phyloP scores from a whole-genome alignment of 208 protist genomes.

The Crithidia acanthocephali region DNA sequence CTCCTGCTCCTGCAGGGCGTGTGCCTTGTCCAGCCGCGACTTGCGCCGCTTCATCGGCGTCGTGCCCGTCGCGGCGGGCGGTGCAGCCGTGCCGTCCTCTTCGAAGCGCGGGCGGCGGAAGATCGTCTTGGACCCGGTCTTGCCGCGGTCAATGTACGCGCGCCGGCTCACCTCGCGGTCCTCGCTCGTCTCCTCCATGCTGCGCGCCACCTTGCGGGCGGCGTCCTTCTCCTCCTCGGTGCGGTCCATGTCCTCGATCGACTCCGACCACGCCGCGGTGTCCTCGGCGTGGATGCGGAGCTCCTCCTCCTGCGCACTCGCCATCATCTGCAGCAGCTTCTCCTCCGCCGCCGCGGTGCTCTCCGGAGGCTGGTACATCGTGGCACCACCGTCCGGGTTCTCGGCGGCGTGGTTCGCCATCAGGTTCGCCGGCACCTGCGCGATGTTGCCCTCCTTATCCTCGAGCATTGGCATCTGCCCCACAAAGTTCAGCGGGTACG shows the following conservation, averaged over 20 bases:
- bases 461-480: slow-evolving; percentile 92
- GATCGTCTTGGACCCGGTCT: slow-evolving; percentile 78
- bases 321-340: slow-evolving; percentile 81
- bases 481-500: slow-evolving; percentile 91
- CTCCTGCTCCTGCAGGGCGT: slow-evolving; percentile 80
- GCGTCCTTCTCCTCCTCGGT: slow-evolving; percentile 66
- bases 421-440: slow-evolving; percentile 64
- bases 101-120: slow-evolving; percentile 66
- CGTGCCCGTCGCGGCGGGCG: slow-evolving; percentile 10
- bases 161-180: slow-evolving; percentile 83
- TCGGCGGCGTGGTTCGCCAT: slow-evolving; percentile 84
- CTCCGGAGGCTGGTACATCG: slow-evolving; percentile 70
- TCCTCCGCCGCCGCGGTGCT: slow-evolving; percentile 63
- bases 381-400: slow-evolving; percentile 62
- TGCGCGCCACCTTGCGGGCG: slow-evolving; percentile 67
- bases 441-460: slow-evolving; percentile 83
- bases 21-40: slow-evolving; percentile 64
- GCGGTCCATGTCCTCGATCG: slow-evolving; percentile 78
- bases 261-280: slow-evolving; percentile 55
- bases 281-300: slow-evolving; percentile 53
- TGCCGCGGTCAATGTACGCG: slow-evolving; percentile 89
- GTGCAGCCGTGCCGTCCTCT: slow-evolving; percentile 27
- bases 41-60: slow-evolving; percentile 64
- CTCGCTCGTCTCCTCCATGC: slow-evolving; percentile 87
- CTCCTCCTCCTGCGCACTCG: slow-evolving; percentile 83